Base-by-base conservation (phyloP, 352 stramenopile species). In the Phytophthora foliorum region DNA sequence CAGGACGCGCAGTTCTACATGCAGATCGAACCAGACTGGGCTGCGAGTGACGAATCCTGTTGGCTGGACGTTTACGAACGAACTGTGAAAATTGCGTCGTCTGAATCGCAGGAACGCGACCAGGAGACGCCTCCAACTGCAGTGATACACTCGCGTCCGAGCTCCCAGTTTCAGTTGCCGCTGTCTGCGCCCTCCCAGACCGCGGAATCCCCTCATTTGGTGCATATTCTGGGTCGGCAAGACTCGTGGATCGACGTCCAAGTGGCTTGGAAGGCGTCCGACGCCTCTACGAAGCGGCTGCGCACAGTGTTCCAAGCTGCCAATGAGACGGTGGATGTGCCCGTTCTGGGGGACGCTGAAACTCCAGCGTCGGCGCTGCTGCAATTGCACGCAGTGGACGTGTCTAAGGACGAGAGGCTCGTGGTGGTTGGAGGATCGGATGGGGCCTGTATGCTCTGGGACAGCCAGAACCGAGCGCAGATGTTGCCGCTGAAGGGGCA, bases 21-120 rank as follows among this genome's bases (percentile, higher is more conserved):
- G 76, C 80, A 92, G 69, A 69, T 93, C 54, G 74, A 92, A 73
- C 70, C 78, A 11, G 83, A 93, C 64, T 93, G 86, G 86, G 27
- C 45, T 6, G 22, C 14, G 1, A 34, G 31, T 8, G 67, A 51
- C 1, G 67, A 72, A 22, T 70, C 58, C 14, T 88, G 72, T 63
- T 89, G 81, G 80, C 29, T 89, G 27, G 75, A 91, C 14, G 83
- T 89, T 8, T 87, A 80, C 45, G 69, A 89, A 67, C 82, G 81
- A 41, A 77, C 61, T 17, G 64, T 81, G 45, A 16, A 60, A 38
- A 54, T 81, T 32, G 21, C 36, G 22, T 39, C 67, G 16, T 38
- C 61, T 14, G 58, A 29, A 46, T 22, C 14, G 1, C 49, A 57
- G 17, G 45, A 67, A 51, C 29, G 53, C 38, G 56, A 41, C 49